phyloP scores from a whole-genome alignment of 768 basidiomycete species.

The Leucosporidium yakuticum region DNA sequence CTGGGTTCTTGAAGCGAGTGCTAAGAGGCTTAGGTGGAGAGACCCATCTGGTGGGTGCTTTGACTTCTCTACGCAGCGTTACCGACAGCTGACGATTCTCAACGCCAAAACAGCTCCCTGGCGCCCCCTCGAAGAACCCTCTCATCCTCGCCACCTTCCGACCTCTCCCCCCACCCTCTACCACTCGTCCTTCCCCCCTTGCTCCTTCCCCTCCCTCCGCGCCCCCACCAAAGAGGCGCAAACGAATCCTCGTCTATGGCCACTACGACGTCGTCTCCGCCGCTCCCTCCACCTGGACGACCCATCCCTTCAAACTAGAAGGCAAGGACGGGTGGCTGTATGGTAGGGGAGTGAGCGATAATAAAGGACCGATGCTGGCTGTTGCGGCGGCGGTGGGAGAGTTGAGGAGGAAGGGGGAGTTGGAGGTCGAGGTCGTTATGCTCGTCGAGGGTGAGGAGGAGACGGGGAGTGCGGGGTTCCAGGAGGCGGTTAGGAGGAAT shows the following conservation, averaged over 20 bases:
- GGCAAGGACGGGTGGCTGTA: slow-evolving; percentile 85
- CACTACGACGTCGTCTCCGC: slow-evolving; percentile 98
- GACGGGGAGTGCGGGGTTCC: slow-evolving; percentile 81
- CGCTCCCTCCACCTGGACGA: slow-evolving; percentile 60
- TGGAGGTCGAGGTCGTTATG: slow-evolving; percentile 82
- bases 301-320: slow-evolving; percentile 72
- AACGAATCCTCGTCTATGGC: slow-evolving; percentile 78
- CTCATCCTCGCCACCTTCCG: slow-evolving; percentile 82
- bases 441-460: slow-evolving; percentile 96
- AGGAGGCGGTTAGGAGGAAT: slow-evolving; percentile 55
- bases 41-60: slow-evolving; percentile 50
- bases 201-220: too few relatives aligned
- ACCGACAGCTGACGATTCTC: neutral
- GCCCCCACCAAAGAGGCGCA: slow-evolving; percentile 42
- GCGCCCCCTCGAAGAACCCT: slow-evolving; percentile 70
- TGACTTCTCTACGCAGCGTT: neutral
- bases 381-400: slow-evolving; percentile 83
- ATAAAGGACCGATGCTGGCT: slow-evolving; percentile 92
- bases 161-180: too few relatives aligned
- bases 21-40: slow-evolving; percentile 81
- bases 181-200: too few relatives aligned
- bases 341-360: slow-evolving; percentile 81
- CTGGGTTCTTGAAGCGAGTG: slow-evolving; percentile 85
- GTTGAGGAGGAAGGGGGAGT: slow-evolving; percentile 61
- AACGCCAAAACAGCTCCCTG: slow-evolving; percentile 57